Percentiles rank a stretch among this genome's conserved stretches.
phyloP scores from a whole-genome alignment of 176 grass and related monocot genomes.

The Musa troglodytarum region DNA sequence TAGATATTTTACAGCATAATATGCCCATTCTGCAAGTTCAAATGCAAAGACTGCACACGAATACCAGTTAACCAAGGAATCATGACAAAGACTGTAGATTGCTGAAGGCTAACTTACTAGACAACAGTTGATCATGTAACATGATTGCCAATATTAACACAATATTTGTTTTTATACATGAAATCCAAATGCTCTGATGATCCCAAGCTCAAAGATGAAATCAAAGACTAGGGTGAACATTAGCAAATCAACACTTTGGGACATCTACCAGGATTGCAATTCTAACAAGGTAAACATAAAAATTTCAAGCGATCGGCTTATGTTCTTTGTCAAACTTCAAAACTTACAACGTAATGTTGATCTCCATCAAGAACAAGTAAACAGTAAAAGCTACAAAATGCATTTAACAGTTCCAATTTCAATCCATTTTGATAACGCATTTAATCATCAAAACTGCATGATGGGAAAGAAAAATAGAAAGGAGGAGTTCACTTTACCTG shows the following conservation, averaged over 20 bases:
- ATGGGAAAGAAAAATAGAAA: not conserved
- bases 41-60: not conserved
- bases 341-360: not conserved
- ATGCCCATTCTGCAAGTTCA: not conserved
- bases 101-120: not conserved
- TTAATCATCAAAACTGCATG: not conserved
- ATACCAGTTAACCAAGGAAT: not conserved
- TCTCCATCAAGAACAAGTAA: not conserved
- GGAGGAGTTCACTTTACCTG: slow-evolving; percentile 34
- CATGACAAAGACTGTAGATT: not conserved
- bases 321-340: not conserved
- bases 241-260: not conserved
- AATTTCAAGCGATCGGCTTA: not conserved
- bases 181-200: not conserved
- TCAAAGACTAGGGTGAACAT: not conserved
- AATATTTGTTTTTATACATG: not conserved
- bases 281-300: not conserved
- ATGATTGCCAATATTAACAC: not conserved
- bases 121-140: not conserved
- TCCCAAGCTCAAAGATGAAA: not conserved
- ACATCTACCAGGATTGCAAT: not conserved
- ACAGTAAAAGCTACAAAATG: not conserved
- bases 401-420: too few relatives aligned
- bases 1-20: not conserved
- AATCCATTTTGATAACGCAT: too few relatives aligned